Base-by-base conservation (phyloP, 2,329 filamentous ascomycete species). In the Diaporthe destruens region DNA sequence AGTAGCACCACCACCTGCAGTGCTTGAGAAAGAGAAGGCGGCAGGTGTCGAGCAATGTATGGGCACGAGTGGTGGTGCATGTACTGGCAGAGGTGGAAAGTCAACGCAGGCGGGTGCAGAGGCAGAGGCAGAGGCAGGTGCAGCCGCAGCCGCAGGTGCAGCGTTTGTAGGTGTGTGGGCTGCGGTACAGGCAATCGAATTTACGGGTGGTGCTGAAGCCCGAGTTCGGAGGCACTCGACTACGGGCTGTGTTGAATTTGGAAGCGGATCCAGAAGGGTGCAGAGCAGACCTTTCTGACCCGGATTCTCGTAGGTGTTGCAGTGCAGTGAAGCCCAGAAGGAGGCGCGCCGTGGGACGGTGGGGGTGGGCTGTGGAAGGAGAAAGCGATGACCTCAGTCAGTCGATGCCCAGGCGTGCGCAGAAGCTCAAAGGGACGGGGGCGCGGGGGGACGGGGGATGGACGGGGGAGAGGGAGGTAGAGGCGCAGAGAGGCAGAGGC, bases 201-300 rank as follows among this genome's bases (percentile, higher is more conserved):
- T 59, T 16, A 25, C 54, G 61, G 55, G 39, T n/a, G 55, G 65
- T 53, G 53, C 65, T 69, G 36, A 32, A 49, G 55, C 68, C 44
- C 55, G 68, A 61, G 34, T n/a, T 69, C 54, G 67, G 67, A 59
- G 32, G 44, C 12, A 20, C 18, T 23, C 12, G 16, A 51, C 59
- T 12, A 49, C 42, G 59, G 18, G 29, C 20, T 51, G 42, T 42
- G 36, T 34, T 53, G 47, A 32, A 53, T 53, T 25, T 18, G 32
- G 47, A 36, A 66, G 7, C 32, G 47, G 47, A 53, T 12, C 23
- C 61, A 36, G 44, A 51, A 36, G 44, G 44, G 12, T 11, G 20
- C n/a, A 51, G 32, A 65, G 61, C 44, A 51, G 44, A 12, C 25
- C 29, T 36, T 65, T 65, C 44, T 51, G 29, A 65, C 14, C 29